Conservation (phyloP, 2,329 filamentous ascomycete genomes). For the Xylaria multiplex region DNA sequence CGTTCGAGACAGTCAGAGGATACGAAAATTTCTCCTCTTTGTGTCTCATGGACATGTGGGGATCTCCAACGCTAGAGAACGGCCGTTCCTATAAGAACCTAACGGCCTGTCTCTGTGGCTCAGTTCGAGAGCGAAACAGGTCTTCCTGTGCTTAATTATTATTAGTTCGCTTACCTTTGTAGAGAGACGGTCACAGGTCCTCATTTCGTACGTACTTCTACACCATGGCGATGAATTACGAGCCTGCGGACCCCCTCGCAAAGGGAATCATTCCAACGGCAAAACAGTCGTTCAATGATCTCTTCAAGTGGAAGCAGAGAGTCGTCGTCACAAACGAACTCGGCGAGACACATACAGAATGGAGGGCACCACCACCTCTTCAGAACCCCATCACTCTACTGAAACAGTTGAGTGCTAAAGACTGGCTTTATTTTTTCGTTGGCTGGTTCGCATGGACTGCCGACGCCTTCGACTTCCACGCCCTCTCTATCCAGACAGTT, state of each 20-base stretch:
- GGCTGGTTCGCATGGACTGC: slow-evolving; percentile 81
- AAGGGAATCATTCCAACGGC: slow-evolving; percentile 72
- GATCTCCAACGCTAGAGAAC: slow-evolving; percentile 5
- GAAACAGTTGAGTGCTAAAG: slow-evolving; percentile 68
- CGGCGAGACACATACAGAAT: slow-evolving; percentile 74
- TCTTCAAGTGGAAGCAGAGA: slow-evolving; percentile 79
- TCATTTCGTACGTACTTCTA: not conserved
- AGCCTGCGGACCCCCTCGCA: slow-evolving; percentile 70
- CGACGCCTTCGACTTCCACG: slow-evolving; percentile 86
- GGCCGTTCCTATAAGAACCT: slow-evolving; percentile 24
- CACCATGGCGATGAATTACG: slow-evolving; percentile 40
- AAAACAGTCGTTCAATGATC: slow-evolving; percentile 70
- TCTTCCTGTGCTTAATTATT: not conserved
- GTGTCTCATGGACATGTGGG: slow-evolving; percentile 11
- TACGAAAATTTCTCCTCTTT: not conserved
- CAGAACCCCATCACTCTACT: slow-evolving; percentile 77
- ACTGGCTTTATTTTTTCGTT: slow-evolving; percentile 81
- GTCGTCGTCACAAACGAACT: slow-evolving; percentile 72
- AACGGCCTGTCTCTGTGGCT: not conserved
- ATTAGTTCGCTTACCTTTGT: not conserved
- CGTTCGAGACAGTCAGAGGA: slow-evolving; percentile 13
- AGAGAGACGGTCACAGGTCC: not conserved
- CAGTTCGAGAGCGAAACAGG: not conserved
- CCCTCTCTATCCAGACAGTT: slow-evolving; percentile 79
- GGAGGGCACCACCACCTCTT: slow-evolving; percentile 72